Conservation (phyloP, 1,284 basidiomycete species). For the Rhodofomes roseus region DNA sequence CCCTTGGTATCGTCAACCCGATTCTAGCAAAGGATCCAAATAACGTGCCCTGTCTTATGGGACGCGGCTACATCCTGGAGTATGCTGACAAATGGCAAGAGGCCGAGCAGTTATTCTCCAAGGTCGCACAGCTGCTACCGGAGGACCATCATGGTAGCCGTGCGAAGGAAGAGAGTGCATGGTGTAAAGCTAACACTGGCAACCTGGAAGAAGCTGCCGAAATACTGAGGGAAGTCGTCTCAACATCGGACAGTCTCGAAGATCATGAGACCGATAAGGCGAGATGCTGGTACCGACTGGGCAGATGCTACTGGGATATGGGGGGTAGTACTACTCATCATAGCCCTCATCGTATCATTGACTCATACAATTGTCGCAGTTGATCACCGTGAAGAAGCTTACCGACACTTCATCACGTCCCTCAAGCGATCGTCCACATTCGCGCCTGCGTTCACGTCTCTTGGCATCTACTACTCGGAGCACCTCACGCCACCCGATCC, state of each 20-base stretch:
- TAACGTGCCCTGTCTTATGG: constrained; percentile 70
- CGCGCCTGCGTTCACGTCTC: constrained; percentile 90
- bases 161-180: constrained; percentile 80
- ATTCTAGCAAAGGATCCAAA: constrained; percentile 62
- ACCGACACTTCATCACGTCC: constrained; percentile 79
- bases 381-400: constrained; percentile 57
- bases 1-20: constrained; percentile 69
- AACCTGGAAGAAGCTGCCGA: constrained; percentile 49
- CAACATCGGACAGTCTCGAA: constrained; percentile 50
- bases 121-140: constrained; percentile 43
- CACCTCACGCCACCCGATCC: constrained; percentile 72
- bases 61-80: constrained; percentile 74
- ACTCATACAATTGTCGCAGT: constrained; percentile 25
- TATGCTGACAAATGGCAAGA: constrained; percentile 65
- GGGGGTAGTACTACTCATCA: constrained; percentile 46
- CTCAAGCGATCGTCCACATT: constrained; percentile 77
- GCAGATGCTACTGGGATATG: constrained; percentile 74
- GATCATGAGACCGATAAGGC: constrained; percentile 61
- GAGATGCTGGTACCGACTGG: constrained; percentile 82
- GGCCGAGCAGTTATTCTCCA: constrained; percentile 61
- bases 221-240: constrained; percentile 59
- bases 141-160: constrained; percentile 56
- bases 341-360: neutral
- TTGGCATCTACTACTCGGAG: constrained; percentile 89
- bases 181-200: constrained; percentile 73